Conservation (phyloP, 2,329 filamentous ascomycete species). For the Aureobasidium mangrovei region DNA sequence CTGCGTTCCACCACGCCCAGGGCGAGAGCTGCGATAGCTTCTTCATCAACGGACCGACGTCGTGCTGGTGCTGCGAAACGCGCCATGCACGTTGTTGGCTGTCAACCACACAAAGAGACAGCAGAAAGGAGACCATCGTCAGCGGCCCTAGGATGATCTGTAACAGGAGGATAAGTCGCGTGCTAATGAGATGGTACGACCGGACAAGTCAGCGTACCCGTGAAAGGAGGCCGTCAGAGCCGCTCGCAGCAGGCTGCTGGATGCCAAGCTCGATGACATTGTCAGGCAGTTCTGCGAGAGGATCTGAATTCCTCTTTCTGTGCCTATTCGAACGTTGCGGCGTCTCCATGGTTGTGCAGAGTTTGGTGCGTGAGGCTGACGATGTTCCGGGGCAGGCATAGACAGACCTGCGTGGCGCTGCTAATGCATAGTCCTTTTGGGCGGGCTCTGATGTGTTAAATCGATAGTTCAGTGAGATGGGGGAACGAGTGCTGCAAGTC, state of each 20-base stretch:
- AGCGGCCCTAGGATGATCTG: conserved; percentile 51
- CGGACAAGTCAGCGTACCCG: conserved; percentile 2
- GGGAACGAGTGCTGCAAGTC: conserved; percentile 1
- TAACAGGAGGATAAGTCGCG: neutral
- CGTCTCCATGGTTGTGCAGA: neutral
- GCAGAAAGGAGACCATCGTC: conserved; percentile 54
- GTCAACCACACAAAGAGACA: conserved; percentile 58
- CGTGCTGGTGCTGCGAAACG: conserved; percentile 27
- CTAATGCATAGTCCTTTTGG: conserved; percentile 7
- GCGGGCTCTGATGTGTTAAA: neutral
- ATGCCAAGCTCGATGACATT: neutral
- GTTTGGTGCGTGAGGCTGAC: neutral
- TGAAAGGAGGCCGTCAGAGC: conserved; percentile 2
- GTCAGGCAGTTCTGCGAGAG: conserved; percentile 10
- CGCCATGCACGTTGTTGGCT: conserved; percentile 45
- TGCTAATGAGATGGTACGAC: neutral
- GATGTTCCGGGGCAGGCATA: neutral
- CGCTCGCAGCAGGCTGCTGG: neutral
- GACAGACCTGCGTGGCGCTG: conserved; percentile 2
- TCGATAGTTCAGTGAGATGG: conserved; percentile 10
- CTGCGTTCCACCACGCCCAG: conserved; percentile 30
- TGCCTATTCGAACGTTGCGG: neutral
- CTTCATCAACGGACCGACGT: conserved; percentile 28
- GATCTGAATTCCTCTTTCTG: conserved; percentile 7
- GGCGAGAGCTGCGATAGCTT: conserved; percentile 21